Conservation (phyloP, 208 protist genomes). For the Crithidia expoeki region DNA sequence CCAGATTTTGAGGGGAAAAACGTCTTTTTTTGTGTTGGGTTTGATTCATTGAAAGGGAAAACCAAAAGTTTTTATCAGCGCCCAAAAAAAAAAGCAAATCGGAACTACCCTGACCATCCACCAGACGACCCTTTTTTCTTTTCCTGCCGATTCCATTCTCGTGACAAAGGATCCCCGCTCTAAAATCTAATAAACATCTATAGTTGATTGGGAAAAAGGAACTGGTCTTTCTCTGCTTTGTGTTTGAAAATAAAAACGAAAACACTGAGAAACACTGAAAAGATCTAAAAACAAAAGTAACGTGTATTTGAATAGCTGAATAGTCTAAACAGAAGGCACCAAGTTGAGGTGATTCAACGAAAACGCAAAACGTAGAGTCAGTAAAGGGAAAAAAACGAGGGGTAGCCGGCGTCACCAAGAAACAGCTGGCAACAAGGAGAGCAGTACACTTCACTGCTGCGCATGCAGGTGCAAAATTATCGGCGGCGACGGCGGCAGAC, state of each 20-base stretch:
- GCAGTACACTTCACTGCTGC: conserved; percentile 12
- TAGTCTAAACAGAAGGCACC: no score
- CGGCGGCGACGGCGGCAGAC: conserved; percentile 66
- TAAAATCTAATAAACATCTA: conserved; percentile 14
- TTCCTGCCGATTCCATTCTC: background rate
- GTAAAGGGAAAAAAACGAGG: conserved; percentile 7
- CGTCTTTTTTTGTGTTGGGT: no score
- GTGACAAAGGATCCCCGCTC: background rate
- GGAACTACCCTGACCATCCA: background rate
- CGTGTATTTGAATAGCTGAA: no score
- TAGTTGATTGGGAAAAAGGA: background rate
- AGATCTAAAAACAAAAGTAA: no score
- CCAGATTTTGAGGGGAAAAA: no score
- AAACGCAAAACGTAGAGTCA: background rate
- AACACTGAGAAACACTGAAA: no score
- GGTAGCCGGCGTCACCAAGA: background rate
- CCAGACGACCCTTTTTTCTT: background rate
- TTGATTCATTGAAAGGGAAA: no score
- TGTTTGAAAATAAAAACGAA: no score
- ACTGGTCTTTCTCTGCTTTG: no score
- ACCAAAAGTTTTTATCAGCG: no score
- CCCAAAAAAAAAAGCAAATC: no score
- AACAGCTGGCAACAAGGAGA: background rate
- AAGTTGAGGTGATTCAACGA: no score
- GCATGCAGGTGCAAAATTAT: conserved; percentile 56